Base-by-base conservation (phyloP, 1,284 basidiomycete species). In the Heterobasidion occidentale region DNA sequence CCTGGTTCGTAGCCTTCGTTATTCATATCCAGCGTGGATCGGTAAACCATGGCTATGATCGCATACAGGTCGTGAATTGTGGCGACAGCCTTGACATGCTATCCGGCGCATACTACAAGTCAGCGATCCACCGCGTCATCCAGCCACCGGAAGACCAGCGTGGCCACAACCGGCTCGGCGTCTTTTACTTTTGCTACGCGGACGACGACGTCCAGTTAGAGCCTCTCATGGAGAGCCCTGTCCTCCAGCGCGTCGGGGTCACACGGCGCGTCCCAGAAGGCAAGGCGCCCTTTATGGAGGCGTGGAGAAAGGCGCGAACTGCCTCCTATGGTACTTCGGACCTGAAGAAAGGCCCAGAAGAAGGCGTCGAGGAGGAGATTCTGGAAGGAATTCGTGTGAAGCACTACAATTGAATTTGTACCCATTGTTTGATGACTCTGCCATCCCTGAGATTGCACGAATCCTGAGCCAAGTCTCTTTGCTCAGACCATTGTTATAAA, bases 61-160 rank as follows among this genome's bases (percentile, higher is more conserved):
- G 27, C 27, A 6, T 45, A 3, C 19, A 77, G 77, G 70, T 78
- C 36, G 69, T 82, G 56, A 83, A 88, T 60, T 75, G 77, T 0
- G 84, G 84, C 15, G 86, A 86, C 61, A 72, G 75, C 0, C 63
- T 83, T 44, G 74, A 77, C 45, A 83, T 84, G 67, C 70, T 84
- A 12, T 79, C 78, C 0, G 81, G 80, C 2, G 77, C 76, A 1
- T 73, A 69, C 62, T 70, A 76, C 67, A 73, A 71, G 58, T 66
- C 65, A 15, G 71, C 65, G 3, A 65, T 67, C 33, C 66, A 66
- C 58, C 68, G 74, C 58, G 77, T 79, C 46, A 61, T 74, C 11
- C 71, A 74, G 57, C 78, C 76, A 2, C 77, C 77, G 1, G 60
- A 65, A 3, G 79, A 82, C 61, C 80, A 82, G 60, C 71, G 66